Evolutionary conservation across 805 yeast species (phyloP), one percentile per base, ranked within the genome.

Genomic region (Blastobotrys mokoenaii): DNA sequence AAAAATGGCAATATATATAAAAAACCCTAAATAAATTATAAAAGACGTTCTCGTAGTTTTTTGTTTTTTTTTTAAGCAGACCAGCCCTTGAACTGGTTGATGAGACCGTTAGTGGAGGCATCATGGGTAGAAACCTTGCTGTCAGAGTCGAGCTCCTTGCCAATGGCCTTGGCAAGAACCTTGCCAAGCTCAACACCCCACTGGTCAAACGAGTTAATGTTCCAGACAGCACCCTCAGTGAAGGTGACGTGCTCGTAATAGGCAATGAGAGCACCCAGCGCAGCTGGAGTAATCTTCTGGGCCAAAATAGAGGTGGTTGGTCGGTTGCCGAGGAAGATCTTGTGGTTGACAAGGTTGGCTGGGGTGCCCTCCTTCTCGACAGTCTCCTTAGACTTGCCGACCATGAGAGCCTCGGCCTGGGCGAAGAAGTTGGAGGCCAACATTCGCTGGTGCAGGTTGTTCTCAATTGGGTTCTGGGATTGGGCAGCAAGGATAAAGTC

Each of bases 181-280:
- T 93, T 93, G 67, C 98, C 98, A 60, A 93, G 84, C 74, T 93
- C 98, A 61, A 93, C 98, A 70, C 98, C 98, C 96, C 97, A 93
- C 76, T 93, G 98, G 74, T 93, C 98, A 65, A 87, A 93, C 15
- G 97, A 90, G 81, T 93, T 93, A 74, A 93, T 89, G 79, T 94
- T 93, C 98, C 98, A 90, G 62, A 93, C 71, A 47, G 98, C 98
- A 72, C 98, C 98, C 73, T 93, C 98, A 48, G 89, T 89, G 71
- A 93, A 93, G 36, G 97, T 90, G 49, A 87, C 78, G 66, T 88
- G 96, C 73, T 93, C 98, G 74, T 93, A 93, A 79, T 93, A 93
- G 38, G 95, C 97, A 65, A 93, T 93, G 70, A 93, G 76, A 39
- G 97, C 79, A 72, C 98, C 98, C 55, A 93, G 77, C 45, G 96